Conservation (phyloP, 139 green algal genomes). For the Chlorella sp. region DNA sequence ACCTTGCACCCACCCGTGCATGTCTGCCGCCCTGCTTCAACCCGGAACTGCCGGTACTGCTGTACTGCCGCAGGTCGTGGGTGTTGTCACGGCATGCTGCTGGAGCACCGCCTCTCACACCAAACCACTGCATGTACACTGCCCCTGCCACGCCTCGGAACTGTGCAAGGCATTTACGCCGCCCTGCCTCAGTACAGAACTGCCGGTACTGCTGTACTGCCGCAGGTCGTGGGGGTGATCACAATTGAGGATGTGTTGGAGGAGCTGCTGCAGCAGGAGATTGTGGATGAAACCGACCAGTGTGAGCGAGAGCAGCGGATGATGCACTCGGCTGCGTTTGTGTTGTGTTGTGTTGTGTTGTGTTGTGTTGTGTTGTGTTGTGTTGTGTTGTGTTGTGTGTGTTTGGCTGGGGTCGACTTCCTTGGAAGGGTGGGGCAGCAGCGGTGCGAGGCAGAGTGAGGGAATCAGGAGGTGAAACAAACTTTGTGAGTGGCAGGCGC, state of each 20-base stretch:
- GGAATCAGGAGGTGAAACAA: no score
- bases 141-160: no score
- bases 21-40: no score
- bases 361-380: no score
- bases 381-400: no score
- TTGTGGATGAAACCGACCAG: slow-evolving; percentile 74
- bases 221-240: slow-evolving; percentile 26
- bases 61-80: neutral
- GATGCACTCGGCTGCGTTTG: neutral
- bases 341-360: no score
- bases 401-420: no score
- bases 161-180: neutral
- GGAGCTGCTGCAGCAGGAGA: slow-evolving; percentile 61
- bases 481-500: no score
- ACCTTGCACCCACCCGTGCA: neutral
- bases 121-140: no score
- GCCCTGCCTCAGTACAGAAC: neutral
- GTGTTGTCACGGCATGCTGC: slow-evolving; percentile 36
- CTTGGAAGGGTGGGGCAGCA: no score
- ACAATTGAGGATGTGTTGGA: slow-evolving; percentile 64
- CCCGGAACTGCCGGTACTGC: neutral
- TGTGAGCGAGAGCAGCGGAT: slow-evolving; percentile 18
- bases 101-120: no score
- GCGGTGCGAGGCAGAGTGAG: no score
- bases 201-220: neutral